Conservation (phyloP, 2,329 filamentous ascomycete species). For the Cladosporium sp. region DNA sequence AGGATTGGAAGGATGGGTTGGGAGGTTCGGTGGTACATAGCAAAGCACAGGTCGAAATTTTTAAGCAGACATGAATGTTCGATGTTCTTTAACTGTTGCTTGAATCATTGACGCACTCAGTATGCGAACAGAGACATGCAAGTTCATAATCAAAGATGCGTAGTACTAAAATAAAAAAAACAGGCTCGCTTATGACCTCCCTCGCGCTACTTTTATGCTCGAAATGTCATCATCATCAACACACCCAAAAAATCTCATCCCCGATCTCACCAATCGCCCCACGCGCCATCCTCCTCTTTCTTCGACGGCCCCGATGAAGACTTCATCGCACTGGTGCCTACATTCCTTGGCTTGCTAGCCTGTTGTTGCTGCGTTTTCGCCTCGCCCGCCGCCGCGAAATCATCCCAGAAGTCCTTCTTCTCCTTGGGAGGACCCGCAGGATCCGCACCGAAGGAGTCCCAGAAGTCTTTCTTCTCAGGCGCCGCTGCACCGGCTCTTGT, state of each 20-base stretch:
- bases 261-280: conserved; percentile 56
- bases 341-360: conserved; percentile 46
- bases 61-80: too few species aligned
- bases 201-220: background rate
- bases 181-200: background rate
- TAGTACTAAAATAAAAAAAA: background rate
- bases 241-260: background rate
- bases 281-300: conserved; percentile 55
- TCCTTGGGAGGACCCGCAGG: conserved; percentile 51
- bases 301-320: conserved; percentile 27
- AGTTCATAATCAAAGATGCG: background rate
- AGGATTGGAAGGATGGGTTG: too few species aligned
- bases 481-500: conserved; percentile 49
- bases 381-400: conserved; percentile 43
- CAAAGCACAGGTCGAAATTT: too few species aligned
- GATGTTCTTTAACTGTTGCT: too few species aligned
- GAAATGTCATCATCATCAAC: background rate
- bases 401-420: conserved; percentile 57
- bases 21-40: too few species aligned
- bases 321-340: conserved; percentile 67
- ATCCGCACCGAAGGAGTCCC: conserved; percentile 81
- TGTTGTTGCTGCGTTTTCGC: conserved; percentile 31
- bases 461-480: conserved; percentile 77
- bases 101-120: background rate
- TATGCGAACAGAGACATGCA: background rate